phyloP scores from a whole-genome alignment of 345 rosid species.

The Durio zibethinus region DNA sequence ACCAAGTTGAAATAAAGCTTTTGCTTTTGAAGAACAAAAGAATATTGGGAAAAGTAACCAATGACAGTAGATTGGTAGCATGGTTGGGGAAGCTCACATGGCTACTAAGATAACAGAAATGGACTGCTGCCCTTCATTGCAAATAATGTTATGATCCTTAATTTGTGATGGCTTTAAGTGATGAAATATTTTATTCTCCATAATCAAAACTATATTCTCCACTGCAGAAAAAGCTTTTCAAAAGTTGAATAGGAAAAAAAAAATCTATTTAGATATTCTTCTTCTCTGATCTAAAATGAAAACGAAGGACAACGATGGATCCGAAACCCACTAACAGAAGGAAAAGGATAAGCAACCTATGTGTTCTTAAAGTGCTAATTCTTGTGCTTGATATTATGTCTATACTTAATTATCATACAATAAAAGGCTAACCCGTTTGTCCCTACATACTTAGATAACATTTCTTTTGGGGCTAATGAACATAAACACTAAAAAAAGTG shows the following conservation, averaged over 20 bases:
- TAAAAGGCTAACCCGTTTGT: background rate
- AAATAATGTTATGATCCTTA: background rate
- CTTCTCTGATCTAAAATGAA: background rate
- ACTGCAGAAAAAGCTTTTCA: background rate
- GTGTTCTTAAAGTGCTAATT: background rate
- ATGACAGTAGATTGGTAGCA: background rate
- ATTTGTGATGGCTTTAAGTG: background rate
- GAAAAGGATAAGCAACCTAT: background rate
- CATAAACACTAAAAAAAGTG: background rate
- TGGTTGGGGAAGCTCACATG: slow-evolving; percentile 1
- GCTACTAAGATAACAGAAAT: background rate
- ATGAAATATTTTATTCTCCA: background rate
- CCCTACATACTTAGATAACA: background rate
- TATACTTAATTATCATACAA: background rate
- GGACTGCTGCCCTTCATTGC: background rate
- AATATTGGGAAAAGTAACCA: background rate
- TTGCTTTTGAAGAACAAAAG: background rate
- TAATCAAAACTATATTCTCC: background rate
- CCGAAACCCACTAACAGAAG: background rate
- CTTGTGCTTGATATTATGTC: background rate
- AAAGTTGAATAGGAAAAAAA: background rate
- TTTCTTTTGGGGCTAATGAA: background rate
- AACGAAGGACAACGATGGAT: too few relatives aligned
- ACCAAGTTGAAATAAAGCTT: background rate
- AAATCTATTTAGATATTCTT: background rate